Conservation (phyloP, 169 alveolate genomes). For the Eimeria acervulina region DNA sequence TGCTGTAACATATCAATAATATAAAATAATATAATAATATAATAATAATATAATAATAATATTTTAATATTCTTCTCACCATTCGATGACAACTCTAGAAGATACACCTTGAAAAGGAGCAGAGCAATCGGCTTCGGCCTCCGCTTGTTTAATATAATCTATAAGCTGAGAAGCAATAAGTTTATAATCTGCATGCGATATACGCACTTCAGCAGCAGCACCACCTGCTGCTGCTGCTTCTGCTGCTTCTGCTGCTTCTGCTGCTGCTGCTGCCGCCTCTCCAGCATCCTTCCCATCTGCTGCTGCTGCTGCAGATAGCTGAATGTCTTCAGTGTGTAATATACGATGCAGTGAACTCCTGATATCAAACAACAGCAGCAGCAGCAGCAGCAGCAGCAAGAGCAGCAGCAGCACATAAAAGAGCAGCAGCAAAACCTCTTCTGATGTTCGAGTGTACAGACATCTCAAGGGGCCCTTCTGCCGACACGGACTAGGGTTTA, state of each 20-base stretch:
- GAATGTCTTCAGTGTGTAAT: constrained; percentile 44
- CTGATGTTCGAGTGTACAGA: neutral
- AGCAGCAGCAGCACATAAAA: neutral
- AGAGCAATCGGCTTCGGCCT: neutral
- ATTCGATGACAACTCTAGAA: constrained; percentile 49
- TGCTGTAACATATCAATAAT: neutral
- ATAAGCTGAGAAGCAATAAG: constrained; percentile 60
- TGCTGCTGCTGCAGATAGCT: neutral
- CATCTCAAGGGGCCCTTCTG: neutral
- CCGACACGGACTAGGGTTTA: constrained; percentile 19
- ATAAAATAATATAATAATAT: neutral
- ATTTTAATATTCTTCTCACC: constrained; percentile 8
- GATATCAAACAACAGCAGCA: neutral
- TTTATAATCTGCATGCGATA: constrained; percentile 66
- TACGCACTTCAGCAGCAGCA: neutral
- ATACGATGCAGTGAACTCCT: constrained; percentile 80
- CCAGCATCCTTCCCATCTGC: neutral
- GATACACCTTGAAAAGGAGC: constrained; percentile 46
- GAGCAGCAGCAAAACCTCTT: neutral
- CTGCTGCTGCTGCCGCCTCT: constrained; percentile 36
- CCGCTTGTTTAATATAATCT: constrained; percentile 44
- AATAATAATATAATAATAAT: no score
- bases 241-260: neutral
- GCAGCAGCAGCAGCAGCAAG: neutral
- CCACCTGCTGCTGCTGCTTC: neutral